phyloP scores from a whole-genome alignment of 1,284 basidiomycete species.

The Abortiporus biennis region DNA sequence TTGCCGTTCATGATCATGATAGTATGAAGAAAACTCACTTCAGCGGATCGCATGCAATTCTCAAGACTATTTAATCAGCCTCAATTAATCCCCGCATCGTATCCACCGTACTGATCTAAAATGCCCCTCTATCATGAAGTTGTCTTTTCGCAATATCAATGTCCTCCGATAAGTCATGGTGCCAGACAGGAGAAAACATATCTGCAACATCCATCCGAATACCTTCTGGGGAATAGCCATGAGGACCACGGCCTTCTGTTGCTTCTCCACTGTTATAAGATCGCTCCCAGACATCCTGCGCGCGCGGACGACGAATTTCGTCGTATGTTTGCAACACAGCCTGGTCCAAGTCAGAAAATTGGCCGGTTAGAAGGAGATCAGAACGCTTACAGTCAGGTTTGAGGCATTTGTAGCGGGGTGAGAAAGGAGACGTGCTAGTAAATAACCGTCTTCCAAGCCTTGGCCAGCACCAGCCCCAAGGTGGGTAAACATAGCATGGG shows the following conservation, averaged over 20 bases:
- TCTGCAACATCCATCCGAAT: constrained; percentile 25
- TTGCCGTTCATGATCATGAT: no score
- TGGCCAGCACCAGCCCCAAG: constrained; percentile 61
- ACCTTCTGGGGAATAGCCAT: constrained; percentile 15
- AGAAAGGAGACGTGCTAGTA: constrained; percentile 42
- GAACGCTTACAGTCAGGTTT: constrained; percentile 40
- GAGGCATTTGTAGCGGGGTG: constrained; percentile 35
- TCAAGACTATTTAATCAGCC: no score
- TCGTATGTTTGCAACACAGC: constrained; percentile 39
- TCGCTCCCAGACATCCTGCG: constrained; percentile 36
- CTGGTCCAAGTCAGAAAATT: constrained; percentile 20
- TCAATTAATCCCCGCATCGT: no score
- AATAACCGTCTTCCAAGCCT: constrained; percentile 54
- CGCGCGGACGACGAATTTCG: constrained; percentile 35
- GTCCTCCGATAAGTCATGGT: constrained; percentile 37
- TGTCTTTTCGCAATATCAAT: constrained; percentile 17
- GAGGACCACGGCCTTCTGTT: constrained; percentile 20
- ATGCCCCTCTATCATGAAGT: background rate
- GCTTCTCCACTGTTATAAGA: constrained; percentile 32
- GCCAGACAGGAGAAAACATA: constrained; percentile 44
- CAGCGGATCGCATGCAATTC: no score
- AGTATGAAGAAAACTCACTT: no score
- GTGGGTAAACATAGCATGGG: constrained; percentile 56
- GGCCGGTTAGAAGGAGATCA: background rate
- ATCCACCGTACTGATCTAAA: no score